These are phyloP conservation scores for Magnaporthales sp. DNA, from an alignment of 2,329 filamentous ascomycete genomes.

Conservation along the genomic window DNA sequence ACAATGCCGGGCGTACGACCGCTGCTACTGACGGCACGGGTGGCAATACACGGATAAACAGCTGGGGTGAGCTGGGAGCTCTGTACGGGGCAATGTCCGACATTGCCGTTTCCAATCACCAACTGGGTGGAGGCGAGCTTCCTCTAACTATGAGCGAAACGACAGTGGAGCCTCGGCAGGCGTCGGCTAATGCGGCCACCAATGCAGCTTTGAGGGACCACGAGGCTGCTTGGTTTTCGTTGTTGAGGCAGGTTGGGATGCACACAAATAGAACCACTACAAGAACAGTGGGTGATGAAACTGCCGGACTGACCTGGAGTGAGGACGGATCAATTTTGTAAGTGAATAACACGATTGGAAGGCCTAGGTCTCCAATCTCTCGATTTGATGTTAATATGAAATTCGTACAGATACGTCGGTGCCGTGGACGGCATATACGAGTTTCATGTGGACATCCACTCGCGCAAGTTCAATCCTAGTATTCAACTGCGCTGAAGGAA, in stretches of 20 bases:
- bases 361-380: neutral
- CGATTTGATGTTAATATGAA: neutral
- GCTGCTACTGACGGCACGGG: neutral
- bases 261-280: constrained; percentile 14
- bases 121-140: neutral
- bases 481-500: constrained; percentile 38
- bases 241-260: constrained; percentile 26
- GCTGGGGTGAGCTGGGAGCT: constrained; percentile 1
- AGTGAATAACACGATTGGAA: constrained; percentile 21
- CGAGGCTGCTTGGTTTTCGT: constrained; percentile 8
- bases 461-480: constrained; percentile 50
- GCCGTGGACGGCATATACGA: constrained; percentile 70
- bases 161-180: constrained; percentile 26
- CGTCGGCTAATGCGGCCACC: neutral
- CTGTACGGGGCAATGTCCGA: neutral
- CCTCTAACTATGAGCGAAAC: constrained; percentile 11
- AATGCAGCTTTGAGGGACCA: constrained; percentile 5
- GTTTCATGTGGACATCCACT: constrained; percentile 55
- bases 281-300: constrained; percentile 38
- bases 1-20: neutral
- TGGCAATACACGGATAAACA: neutral
- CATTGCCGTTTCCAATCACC: neutral
- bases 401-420: constrained; percentile 43
- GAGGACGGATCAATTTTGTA: constrained; percentile 51
- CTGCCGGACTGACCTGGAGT: constrained; percentile 54